phyloP scores from a whole-genome alignment of 1,139 yeast genomes.

The Debaryomyces nepalensis region DNA sequence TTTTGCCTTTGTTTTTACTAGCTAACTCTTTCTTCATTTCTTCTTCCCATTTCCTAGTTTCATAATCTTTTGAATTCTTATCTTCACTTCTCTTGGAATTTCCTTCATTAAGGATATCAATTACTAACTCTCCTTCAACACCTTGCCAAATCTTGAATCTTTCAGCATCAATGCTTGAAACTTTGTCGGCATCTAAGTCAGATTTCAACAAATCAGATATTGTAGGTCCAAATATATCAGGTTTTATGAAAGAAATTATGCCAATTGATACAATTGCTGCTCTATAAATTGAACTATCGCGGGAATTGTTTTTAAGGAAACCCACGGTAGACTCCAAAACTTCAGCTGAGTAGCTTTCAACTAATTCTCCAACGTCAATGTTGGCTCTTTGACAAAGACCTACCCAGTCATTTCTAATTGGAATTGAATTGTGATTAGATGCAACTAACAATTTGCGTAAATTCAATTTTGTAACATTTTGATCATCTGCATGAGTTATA shows the following conservation, averaged over 20 bases:
- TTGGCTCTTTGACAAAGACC: conserved; percentile 66
- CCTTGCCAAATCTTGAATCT: conserved; percentile 66
- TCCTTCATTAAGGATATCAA: conserved; percentile 57
- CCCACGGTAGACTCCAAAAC: conserved; percentile 34
- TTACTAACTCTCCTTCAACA: conserved; percentile 69
- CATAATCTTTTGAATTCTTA: conserved; percentile 81
- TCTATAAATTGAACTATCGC: conserved; percentile 24
- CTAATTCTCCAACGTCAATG: conserved; percentile 68
- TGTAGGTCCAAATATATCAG: conserved; percentile 59
- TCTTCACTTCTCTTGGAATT: conserved; percentile 44
- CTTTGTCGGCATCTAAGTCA: conserved; percentile 46
- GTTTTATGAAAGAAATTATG: conserved; percentile 71
- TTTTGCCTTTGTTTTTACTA: conserved; percentile 45
- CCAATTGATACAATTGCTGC: conserved; percentile 66
- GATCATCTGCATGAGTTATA: conserved; percentile 42
- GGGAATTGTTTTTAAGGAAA: conserved; percentile 5
- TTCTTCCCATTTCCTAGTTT: conserved; percentile 89
- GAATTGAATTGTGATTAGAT: conserved; percentile 54
- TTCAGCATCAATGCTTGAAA: conserved; percentile 28
- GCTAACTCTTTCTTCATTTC: conserved; percentile 75
- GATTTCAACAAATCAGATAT: conserved; percentile 45
- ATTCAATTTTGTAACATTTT: conserved; percentile 30
- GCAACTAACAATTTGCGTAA: conserved; percentile 53
- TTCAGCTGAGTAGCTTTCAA: conserved; percentile 40
- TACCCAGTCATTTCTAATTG: conserved; percentile 73